Conservation (phyloP, 495 filamentous ascomycete genomes). For the Podospora conica region DNA sequence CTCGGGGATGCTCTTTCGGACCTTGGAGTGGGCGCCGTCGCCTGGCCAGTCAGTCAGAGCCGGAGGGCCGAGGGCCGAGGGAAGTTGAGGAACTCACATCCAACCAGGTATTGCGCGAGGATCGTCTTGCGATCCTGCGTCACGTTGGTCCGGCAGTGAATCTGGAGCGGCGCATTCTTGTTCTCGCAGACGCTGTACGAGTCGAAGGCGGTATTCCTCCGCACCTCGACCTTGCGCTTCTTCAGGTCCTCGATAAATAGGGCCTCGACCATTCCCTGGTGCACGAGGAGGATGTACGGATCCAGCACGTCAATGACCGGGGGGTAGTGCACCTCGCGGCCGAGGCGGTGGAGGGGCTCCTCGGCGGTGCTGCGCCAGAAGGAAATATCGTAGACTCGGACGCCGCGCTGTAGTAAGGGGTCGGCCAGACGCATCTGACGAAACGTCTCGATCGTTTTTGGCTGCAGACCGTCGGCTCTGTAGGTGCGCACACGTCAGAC, state of each 20-base stretch:
- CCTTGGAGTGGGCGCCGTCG: conserved; percentile 49
- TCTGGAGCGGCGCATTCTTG: conserved; percentile 34
- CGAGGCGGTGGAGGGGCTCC: conserved; percentile 45
- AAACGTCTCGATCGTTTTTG: conserved; percentile 43
- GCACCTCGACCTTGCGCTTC: conserved; percentile 50
- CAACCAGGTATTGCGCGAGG: conserved; percentile 46
- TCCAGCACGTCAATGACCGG: conserved; percentile 62
- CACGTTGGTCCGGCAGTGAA: conserved; percentile 36
- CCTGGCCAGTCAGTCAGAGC: conserved; percentile 25
- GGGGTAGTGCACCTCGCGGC: conserved; percentile 45
- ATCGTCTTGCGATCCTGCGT: conserved; percentile 38
- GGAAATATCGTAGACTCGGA: conserved; percentile 62
- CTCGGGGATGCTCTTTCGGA: conserved; percentile 50
- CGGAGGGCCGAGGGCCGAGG: not conserved
- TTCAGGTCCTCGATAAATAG: conserved; percentile 59
- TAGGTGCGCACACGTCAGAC: conserved; percentile 1
- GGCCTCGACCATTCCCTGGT: conserved; percentile 69
- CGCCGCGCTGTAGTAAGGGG: conserved; percentile 53
- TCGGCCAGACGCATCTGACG: conserved; percentile 62
- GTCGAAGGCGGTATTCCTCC: conserved; percentile 51
- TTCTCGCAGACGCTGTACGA: conserved; percentile 42
- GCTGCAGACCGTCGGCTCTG: conserved; percentile 64
- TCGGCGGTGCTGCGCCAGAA: conserved; percentile 64
- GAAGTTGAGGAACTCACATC: conserved; percentile 33
- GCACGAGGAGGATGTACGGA: conserved; percentile 64